Conservation (phyloP, 2,329 filamentous ascomycete genomes). For the Colletotrichum chrysophilum region DNA sequence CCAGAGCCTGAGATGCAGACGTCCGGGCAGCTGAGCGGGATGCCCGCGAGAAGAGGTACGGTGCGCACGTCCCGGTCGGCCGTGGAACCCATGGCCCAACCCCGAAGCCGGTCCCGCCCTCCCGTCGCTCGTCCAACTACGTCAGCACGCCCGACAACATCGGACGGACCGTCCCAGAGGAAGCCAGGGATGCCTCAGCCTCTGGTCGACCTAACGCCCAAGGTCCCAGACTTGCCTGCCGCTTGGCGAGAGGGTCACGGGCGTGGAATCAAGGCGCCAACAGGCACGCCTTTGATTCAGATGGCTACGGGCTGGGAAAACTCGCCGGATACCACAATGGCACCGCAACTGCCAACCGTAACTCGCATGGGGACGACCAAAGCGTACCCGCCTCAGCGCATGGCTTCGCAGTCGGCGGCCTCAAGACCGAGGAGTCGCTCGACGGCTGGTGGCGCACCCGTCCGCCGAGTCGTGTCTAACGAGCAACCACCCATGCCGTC, state of each 20-base stretch:
- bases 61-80: constrained; percentile 37
- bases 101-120: constrained; percentile 20
- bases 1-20: constrained; percentile 29
- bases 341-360: constrained; percentile 12
- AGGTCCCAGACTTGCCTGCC: constrained; percentile 68
- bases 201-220: constrained; percentile 70
- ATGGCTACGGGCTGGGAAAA: constrained; percentile 38
- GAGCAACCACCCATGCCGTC: constrained; percentile 23
- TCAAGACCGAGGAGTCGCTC: constrained; percentile 16
- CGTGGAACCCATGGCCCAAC: constrained; percentile 17
- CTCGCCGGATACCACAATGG: background rate
- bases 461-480: constrained; percentile 19
- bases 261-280: constrained; percentile 45
- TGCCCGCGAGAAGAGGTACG: constrained; percentile 36
- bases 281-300: constrained; percentile 51
- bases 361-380: constrained; percentile 15
- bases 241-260: constrained; percentile 59
- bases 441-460: constrained; percentile 5
- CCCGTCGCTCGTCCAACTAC: constrained; percentile 26
- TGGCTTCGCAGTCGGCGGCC: constrained; percentile 18
- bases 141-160: constrained; percentile 26
- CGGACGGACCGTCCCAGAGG: constrained; percentile 26
- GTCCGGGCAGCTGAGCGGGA: constrained; percentile 39
- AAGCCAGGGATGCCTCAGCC: constrained; percentile 55
- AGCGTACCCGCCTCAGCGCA: constrained; percentile 18